phyloP scores from a whole-genome alignment of 305 asterid species.

The Andrographis paniculata region DNA sequence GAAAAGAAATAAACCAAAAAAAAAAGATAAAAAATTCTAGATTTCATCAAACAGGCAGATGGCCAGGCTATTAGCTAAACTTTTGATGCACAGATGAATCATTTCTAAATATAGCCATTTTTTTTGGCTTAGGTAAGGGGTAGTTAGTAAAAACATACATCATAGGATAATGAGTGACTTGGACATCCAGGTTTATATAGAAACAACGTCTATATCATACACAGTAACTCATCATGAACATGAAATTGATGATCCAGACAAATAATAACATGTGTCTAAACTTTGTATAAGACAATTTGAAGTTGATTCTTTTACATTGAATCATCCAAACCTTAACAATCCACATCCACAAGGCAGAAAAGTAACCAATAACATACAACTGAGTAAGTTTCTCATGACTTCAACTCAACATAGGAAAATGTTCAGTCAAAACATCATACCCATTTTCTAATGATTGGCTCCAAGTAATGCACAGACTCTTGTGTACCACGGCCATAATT shows the following conservation, averaged over 20 bases:
- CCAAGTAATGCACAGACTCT: constrained; percentile 42
- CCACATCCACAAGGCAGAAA: not conserved
- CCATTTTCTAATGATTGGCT: constrained; percentile 47
- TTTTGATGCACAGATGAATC: too few species aligned
- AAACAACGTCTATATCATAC: constrained; percentile 7
- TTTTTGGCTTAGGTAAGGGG: too few species aligned
- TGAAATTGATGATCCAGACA: not conserved
- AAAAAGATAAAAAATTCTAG: too few species aligned
- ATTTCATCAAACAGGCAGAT: not conserved
- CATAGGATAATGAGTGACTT: constrained; percentile 9
- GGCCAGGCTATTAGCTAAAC: too few species aligned
- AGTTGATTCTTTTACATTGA: too few species aligned
- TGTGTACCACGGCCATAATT: constrained; percentile 32
- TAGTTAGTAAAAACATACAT: constrained; percentile 2
- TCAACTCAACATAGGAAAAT: not conserved
- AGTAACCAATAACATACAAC: constrained; percentile 1
- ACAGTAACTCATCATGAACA: not conserved
- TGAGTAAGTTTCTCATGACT: not conserved
- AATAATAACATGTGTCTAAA: too few species aligned
- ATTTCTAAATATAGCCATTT: too few species aligned
- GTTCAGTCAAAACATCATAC: constrained; percentile 28
- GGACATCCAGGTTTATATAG: constrained; percentile 5
- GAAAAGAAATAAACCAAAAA: too few species aligned
- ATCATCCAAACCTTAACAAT: too few species aligned
- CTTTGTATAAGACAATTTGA: too few species aligned